phyloP scores from a whole-genome alignment of 1,284 basidiomycete species.

The Amylostereum areolatum region DNA sequence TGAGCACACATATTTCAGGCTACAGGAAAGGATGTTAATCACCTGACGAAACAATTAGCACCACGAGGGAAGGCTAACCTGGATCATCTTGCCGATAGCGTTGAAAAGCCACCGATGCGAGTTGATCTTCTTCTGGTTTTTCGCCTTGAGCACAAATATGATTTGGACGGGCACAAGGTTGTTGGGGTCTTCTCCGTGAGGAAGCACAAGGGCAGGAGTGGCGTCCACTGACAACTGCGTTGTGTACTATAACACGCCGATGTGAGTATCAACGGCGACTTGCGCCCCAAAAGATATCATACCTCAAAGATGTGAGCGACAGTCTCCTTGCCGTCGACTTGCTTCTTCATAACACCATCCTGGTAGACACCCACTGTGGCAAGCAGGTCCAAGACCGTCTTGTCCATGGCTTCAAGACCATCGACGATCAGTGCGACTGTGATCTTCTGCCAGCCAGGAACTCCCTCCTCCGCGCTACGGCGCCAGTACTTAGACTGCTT shows the following conservation, averaged over 20 bases:
- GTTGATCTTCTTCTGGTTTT: slow-evolving; percentile 98
- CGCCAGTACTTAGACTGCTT: slow-evolving; percentile 95
- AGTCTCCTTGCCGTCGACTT: slow-evolving; percentile 88
- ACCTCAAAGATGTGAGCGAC: slow-evolving; percentile 91
- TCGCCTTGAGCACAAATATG: slow-evolving; percentile 92
- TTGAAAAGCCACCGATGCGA: slow-evolving; percentile 98
- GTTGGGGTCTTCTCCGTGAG: slow-evolving; percentile 81
- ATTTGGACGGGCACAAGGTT: slow-evolving; percentile 95
- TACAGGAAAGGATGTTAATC: slow-evolving; percentile 22
- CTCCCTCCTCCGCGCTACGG: slow-evolving; percentile 77
- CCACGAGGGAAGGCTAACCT: slow-evolving; percentile 34
- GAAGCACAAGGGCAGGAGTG: slow-evolving; percentile 85
- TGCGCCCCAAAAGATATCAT: not conserved
- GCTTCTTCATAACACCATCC: slow-evolving; percentile 96
- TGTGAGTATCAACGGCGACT: slow-evolving; percentile 3
- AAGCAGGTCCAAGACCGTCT: slow-evolving; percentile 83
- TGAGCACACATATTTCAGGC: slow-evolving; percentile 87
- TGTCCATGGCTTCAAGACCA: slow-evolving; percentile 95
- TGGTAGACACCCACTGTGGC: slow-evolving; percentile 89
- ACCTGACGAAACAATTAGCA: not conserved
- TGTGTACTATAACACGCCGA: slow-evolving; percentile 57
- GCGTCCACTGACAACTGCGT: slow-evolving; percentile 90
- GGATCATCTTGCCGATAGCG: slow-evolving; percentile 81
- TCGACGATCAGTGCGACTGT: slow-evolving; percentile 90
- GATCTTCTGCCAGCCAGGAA: slow-evolving; percentile 90